Evolutionary conservation across 139 green algal species (phyloP).

Genomic region (Gonium pectorale): DNA sequence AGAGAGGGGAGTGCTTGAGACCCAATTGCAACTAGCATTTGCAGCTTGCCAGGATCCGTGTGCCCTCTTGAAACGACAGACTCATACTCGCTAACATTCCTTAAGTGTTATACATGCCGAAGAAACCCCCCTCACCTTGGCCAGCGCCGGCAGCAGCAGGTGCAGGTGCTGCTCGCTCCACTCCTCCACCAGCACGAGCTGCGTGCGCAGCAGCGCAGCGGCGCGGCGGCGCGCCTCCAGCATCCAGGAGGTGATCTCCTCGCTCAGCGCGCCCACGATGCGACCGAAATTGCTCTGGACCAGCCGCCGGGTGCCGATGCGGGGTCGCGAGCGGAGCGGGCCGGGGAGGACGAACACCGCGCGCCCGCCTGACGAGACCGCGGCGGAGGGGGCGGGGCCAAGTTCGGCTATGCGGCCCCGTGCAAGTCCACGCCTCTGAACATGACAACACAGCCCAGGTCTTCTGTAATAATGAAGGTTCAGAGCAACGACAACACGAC

Average conservation of each 20-base stretch:
- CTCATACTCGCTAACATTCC: too few relatives aligned
- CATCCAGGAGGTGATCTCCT: conserved; percentile 64
- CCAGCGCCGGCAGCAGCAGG: conserved; percentile 50
- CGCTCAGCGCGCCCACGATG: conserved; percentile 46
- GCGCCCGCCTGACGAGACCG: conserved; percentile 27
- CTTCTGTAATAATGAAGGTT: too few relatives aligned
- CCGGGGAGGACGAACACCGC: conserved; percentile 50
- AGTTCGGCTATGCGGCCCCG: too few relatives aligned
- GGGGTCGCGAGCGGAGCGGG: conserved; percentile 44
- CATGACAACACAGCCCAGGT: too few relatives aligned
- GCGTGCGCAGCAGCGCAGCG: conserved; percentile 55
- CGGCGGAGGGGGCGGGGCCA: too few relatives aligned
- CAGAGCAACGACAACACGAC: too few relatives aligned
- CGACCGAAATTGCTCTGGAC: conserved; percentile 61
- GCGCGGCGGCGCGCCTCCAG: conserved; percentile 39
- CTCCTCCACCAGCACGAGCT: conserved; percentile 57
- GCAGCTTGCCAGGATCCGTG: too few relatives aligned
- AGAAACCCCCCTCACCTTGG: conserved; percentile 42
- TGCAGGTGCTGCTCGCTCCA: conserved; percentile 55
- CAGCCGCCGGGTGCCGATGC: conserved; percentile 61
- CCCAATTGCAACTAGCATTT: too few relatives aligned
- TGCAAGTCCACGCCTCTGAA: too few relatives aligned
- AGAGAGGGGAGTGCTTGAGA: too few relatives aligned
- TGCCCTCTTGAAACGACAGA: too few relatives aligned
- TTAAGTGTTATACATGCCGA: not conserved